A percentile compares a stretch with the other conserved stretches of the same genome.
These are phyloP conservation scores for Corchorus olitorius DNA, from an alignment of 345 rosid species.

Conservation along the genomic window DNA sequence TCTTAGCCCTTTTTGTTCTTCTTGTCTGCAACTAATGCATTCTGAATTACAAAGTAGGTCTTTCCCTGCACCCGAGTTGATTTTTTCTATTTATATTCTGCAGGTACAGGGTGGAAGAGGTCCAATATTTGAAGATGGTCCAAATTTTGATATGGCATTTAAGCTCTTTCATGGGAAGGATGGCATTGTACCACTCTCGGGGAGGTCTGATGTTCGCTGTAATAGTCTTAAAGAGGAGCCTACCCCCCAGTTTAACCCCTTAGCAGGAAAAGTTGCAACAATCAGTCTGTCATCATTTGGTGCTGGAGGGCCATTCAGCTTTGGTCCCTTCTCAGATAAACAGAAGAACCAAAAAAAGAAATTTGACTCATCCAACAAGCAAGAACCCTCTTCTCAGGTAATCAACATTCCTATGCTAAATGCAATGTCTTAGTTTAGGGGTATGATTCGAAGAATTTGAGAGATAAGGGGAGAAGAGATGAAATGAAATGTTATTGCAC, in stretches of 20 bases:
- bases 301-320: constrained; percentile 74
- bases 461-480: not conserved
- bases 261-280: constrained; percentile 67
- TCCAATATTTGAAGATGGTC: constrained; percentile 92
- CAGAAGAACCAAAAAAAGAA: constrained; percentile 68
- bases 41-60: not conserved
- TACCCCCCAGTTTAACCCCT: constrained; percentile 65
- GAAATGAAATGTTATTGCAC: not conserved
- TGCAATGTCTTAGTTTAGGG: not conserved
- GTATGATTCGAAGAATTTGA: not conserved
- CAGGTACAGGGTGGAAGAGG: constrained; percentile 66
- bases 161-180: constrained; percentile 86
- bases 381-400: constrained; percentile 64
- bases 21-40: not conserved
- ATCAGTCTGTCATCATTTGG: constrained; percentile 84
- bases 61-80: not conserved
- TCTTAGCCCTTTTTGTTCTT: not conserved
- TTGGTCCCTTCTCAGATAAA: constrained; percentile 64
- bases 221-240: constrained; percentile 36
- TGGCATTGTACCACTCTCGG: constrained; percentile 79
- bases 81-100: constrained; percentile 10
- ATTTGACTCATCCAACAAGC: constrained; percentile 52
- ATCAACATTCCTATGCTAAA: not conserved
- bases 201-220: constrained; percentile 29
- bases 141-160: constrained; percentile 67